Evolutionary conservation across 129 eudicot species (phyloP), one percentile per base, ranked within the genome.

Genomic region (Ambrosia artemisiifolia): DNA sequence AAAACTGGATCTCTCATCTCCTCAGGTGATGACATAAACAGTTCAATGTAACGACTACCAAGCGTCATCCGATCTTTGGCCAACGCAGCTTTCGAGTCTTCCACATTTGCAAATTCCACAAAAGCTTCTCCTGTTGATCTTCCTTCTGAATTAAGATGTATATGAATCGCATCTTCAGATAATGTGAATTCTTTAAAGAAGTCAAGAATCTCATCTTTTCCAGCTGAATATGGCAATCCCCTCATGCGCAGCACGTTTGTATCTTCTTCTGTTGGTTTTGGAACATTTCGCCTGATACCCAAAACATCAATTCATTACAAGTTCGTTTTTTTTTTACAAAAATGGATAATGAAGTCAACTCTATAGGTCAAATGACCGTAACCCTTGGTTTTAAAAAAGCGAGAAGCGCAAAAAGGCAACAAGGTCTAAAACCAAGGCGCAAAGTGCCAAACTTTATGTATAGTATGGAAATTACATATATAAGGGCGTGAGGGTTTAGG

Each of bases 111-210:
- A 74, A 94, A 94, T 82, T 87, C 91, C 67, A 94, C 98, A 75
- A 90, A 88, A 10, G 98, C 95, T 83, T 94, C 98, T 74, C 98
- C 98, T 4, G 95, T 94, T 51, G 95, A 88, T 77, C 97, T 79
- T 62, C 98, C 97, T 70, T 83, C 88, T 24, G 78, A 75, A 64
- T 76, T 87, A 55, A 43, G 75, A 1, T 80, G 81, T 19, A 94
- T 54, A 75, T 94, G 88, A 62, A 94, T 80, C 0, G 89, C 81
- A 50, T 90, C 97, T 57, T 94, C 98, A 0, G 98, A 74, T 63
- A 94, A 33, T 3, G 47, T 65, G 64, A 80, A 94, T 55, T 86
- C 95, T 35, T 83, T 90, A 65, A 94, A 94, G 84, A 94, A 94
- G 61, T 94, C 97, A 9, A 83, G 67, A 34, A 94, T 83, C 12